Evolutionary conservation across 306 rosid species (phyloP).

Genomic region (Vicia sativa): DNA sequence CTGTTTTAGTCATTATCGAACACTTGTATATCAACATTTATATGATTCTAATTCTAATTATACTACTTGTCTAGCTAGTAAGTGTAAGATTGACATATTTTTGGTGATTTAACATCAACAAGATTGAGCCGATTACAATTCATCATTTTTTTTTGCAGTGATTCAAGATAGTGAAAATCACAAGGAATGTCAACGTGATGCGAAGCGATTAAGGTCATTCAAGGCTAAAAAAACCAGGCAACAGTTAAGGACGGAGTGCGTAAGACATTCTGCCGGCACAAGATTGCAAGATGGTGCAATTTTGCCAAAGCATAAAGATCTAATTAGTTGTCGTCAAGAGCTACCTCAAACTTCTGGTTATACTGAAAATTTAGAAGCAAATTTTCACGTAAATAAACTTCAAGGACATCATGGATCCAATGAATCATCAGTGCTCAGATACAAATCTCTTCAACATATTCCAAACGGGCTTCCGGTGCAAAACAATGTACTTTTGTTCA

Average conservation of each 20-base stretch:
- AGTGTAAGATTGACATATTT: constrained; percentile 22
- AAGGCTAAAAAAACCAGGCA: constrained; percentile 28
- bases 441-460: constrained; percentile 15
- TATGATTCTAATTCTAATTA: neutral
- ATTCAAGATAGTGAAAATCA: constrained; percentile 10
- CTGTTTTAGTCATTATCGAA: neutral
- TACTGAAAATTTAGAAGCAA: constrained; percentile 9
- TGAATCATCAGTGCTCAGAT: neutral
- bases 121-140: neutral
- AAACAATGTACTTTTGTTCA: constrained; percentile 14
- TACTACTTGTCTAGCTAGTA: no score
- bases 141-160: constrained; percentile 34
- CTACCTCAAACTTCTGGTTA: neutral
- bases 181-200: constrained; percentile 27
- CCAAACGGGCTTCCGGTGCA: constrained; percentile 23
- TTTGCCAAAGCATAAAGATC: constrained; percentile 23
- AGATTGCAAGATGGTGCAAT: neutral
- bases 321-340: constrained; percentile 15
- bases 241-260: constrained; percentile 11
- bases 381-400: constrained; percentile 15
- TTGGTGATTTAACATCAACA: neutral
- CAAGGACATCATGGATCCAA: constrained; percentile 3
- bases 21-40: neutral
- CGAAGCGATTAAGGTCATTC: constrained; percentile 32
- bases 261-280: neutral